phyloP scores from a whole-genome alignment of 306 rosid genomes.

The Crotalaria pallida region DNA sequence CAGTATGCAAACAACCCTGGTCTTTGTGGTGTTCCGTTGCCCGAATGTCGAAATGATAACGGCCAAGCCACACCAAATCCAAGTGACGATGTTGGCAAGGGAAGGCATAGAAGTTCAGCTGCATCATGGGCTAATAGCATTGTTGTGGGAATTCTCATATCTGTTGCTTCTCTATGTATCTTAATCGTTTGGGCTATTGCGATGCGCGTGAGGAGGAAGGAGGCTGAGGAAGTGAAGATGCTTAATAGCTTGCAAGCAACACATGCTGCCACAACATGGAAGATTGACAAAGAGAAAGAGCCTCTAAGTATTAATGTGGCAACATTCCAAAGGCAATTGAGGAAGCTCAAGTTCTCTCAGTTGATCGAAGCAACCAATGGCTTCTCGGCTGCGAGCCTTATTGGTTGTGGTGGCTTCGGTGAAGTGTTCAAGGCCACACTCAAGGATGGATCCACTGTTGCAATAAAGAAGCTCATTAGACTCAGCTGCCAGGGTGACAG shows the following conservation, averaged over 20 bases:
- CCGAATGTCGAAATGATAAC: conserved; percentile 52
- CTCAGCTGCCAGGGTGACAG: conserved; percentile 94
- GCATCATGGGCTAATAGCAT: conserved; percentile 81
- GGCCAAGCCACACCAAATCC: conserved; percentile 41
- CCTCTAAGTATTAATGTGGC: conserved; percentile 94
- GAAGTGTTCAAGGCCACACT: conserved; percentile 94
- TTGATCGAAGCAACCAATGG: conserved; percentile 97
- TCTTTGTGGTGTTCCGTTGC: conserved; percentile 92
- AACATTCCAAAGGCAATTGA: conserved; percentile 87
- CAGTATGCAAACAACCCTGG: conserved; percentile 92
- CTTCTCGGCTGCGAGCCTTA: conserved; percentile 91
- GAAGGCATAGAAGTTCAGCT: conserved; percentile 39
- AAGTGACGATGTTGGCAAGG: conserved; percentile 27
- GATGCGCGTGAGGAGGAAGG: conserved; percentile 75
- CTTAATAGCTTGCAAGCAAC: conserved; percentile 79
- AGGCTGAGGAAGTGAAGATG: conserved; percentile 88
- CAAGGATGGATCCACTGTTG: conserved; percentile 85
- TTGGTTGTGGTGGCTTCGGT: conserved; percentile 95
- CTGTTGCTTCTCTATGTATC: conserved; percentile 77
- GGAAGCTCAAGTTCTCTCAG: conserved; percentile 95
- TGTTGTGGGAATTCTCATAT: conserved; percentile 77
- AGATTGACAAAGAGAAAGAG: conserved; percentile 93
- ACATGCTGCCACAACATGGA: conserved; percentile 96
- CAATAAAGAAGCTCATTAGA: conserved; percentile 90
- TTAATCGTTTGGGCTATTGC: conserved; percentile 90